These are phyloP conservation scores for Pleurotus tuoliensis DNA, from an alignment of 768 basidiomycete species.

Conservation along the genomic window DNA sequence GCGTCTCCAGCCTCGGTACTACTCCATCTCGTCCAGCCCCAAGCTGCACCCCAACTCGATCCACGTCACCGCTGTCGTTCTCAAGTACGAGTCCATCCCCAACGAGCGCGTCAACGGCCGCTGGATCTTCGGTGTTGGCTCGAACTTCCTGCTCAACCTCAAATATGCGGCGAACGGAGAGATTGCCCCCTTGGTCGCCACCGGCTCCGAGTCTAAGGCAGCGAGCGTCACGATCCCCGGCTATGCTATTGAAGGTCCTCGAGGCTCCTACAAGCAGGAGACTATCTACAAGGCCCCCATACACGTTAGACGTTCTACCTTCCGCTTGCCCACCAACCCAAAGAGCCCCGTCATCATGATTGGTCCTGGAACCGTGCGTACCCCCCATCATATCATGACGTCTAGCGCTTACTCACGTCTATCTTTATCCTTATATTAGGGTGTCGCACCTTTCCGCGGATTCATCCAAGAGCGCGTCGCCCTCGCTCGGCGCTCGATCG, in stretches of 20 bases:
- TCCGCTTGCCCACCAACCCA: conserved; percentile 95
- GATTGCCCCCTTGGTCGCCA: conserved; percentile 36
- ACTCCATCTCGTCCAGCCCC: conserved; percentile 97
- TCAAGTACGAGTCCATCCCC: conserved; percentile 79
- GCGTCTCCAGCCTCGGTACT: conserved; percentile 95
- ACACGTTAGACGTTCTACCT: conserved; percentile 94
- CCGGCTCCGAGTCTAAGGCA: conserved; percentile 28
- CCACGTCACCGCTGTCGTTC: conserved; percentile 92
- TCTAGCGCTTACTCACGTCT: conserved; percentile 10
- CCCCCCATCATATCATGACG: neutral
- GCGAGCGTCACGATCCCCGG: conserved; percentile 47
- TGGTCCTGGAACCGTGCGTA: conserved; percentile 92
- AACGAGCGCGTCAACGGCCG: conserved; percentile 50
- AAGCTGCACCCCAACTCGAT: conserved; percentile 87
- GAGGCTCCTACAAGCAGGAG: conserved; percentile 75
- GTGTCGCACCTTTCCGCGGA: conserved; percentile 98
- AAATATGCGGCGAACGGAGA: conserved; percentile 71
- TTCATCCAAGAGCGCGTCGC: conserved; percentile 98
- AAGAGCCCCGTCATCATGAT: conserved; percentile 99
- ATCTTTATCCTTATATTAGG: conserved; percentile 40
- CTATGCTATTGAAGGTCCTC: conserved; percentile 89
- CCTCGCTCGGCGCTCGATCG: conserved; percentile 88
- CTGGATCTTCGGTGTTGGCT: conserved; percentile 86
- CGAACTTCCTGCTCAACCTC: conserved; percentile 94
- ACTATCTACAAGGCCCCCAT: conserved; percentile 81